Base-by-base conservation (phyloP, 768 basidiomycete species). In the Trametes elegans region DNA sequence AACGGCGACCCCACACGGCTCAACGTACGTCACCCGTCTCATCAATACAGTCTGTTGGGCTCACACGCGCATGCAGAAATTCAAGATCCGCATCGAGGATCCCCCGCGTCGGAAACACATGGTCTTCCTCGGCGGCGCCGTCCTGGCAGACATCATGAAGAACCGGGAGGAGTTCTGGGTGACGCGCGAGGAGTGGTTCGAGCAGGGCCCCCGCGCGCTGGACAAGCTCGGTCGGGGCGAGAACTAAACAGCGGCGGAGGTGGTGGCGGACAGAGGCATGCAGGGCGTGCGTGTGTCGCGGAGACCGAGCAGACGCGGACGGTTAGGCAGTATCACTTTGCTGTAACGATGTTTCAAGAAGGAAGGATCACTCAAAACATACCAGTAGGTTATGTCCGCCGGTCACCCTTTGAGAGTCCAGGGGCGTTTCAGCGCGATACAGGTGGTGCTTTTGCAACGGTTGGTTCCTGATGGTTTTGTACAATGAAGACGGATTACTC, bases 101-200 rank as follows among this genome's bases (percentile, higher is more conserved):
- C 93, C 96, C 26, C 97, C 97, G 27, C 87, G 94, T 67, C 83
- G 97, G 67, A 98, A 98, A 73, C 96, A 98, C 72, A 97, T 97
- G 95, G 96, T 98, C 32, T 98, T 98, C 86, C 82, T 98, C 7
- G 97, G 97, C 23, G 97, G 97, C 42, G 96, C 93, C n/a, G 96
- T 98, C 5, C 76, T 99, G 27, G 96, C 94, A 2, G 96, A 98
- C 71, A 98, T 98, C 73, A 98, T 98, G 97, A 96, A 96, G 76
- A 80, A 77, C 67, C 83, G 92, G 9, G 83, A 90, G 67, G 90
- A 93, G 66, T 99, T 98, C 76, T 97, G 95, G 96, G 88, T 98
- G 68, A 79, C 92, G 49, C 79, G 88, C 59, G 91, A 92, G 62
- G 94, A 98, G 71, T 98, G 94, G 93, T 86, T 87, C 60, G 96